phyloP scores from a whole-genome alignment of 2,329 filamentous ascomycete species.

The Biscogniauxia sp. region DNA sequence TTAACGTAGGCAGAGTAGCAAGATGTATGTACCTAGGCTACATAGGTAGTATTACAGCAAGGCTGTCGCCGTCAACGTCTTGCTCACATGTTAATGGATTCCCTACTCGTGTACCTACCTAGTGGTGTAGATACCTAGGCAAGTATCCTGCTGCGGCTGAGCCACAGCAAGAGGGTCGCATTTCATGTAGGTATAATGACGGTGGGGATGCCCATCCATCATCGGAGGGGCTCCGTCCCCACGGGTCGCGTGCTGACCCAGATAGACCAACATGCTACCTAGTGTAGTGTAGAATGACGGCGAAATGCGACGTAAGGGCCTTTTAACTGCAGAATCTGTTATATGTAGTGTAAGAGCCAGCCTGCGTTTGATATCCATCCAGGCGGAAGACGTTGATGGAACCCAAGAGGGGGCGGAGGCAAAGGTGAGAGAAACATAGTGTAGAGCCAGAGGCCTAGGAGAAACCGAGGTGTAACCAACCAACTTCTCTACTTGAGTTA shows the following conservation, averaged over 20 bases:
- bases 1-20: too few relatives aligned
- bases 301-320: neutral
- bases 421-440: neutral
- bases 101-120: too few relatives aligned
- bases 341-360: neutral
- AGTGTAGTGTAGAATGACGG: too few relatives aligned
- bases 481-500: too few relatives aligned
- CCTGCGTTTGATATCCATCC: too few relatives aligned
- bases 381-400: too few relatives aligned
- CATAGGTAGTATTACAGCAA: neutral
- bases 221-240: neutral
- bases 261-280: neutral
- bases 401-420: neutral
- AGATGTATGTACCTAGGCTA: neutral
- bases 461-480: too few relatives aligned
- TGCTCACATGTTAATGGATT: neutral
- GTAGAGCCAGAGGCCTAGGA: too few relatives aligned
- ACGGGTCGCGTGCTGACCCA: neutral
- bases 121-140: neutral
- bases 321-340: neutral
- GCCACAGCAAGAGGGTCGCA: neutral
- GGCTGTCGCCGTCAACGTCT: neutral
- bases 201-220: neutral
- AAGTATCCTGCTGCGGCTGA: neutral
- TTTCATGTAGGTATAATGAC: neutral